phyloP scores from a whole-genome alignment of 768 basidiomycete species.

The Suillus sp. region DNA sequence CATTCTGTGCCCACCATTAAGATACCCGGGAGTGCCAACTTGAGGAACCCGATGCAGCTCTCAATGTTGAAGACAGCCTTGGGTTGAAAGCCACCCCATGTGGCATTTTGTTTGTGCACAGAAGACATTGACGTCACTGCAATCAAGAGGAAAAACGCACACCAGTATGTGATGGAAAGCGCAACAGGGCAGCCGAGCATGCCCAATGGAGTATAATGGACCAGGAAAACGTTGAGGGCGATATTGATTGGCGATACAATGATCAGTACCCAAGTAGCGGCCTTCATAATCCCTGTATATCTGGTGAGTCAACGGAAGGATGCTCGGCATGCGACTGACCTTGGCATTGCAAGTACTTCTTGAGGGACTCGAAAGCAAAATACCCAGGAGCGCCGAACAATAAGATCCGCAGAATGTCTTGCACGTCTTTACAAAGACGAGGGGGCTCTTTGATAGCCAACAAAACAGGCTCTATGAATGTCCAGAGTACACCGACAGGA shows the following conservation, averaged over 20 bases:
- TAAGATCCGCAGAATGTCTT: conserved; percentile 65
- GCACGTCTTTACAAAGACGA: conserved; percentile 59
- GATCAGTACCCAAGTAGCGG: conserved; percentile 64
- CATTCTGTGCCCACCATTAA: conserved; percentile 83
- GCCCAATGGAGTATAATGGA: conserved; percentile 64
- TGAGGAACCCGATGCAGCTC: conserved; percentile 60
- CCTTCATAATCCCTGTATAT: conserved; percentile 68
- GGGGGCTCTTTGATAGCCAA: conserved; percentile 62
- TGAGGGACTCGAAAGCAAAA: conserved; percentile 74
- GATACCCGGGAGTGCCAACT: conserved; percentile 74
- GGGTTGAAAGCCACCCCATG: conserved; percentile 64
- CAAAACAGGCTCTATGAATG: conserved; percentile 62
- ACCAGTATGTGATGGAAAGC: conserved; percentile 69
- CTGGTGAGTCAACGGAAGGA: conserved; percentile 4
- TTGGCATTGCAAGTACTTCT: conserved; percentile 82
- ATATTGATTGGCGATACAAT: conserved; percentile 70
- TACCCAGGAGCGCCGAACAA: conserved; percentile 70
- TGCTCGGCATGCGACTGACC: conserved; percentile 40
- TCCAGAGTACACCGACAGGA: conserved; percentile 66
- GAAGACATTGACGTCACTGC: conserved; percentile 52
- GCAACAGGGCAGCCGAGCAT: conserved; percentile 69
- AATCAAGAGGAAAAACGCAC: conserved; percentile 60
- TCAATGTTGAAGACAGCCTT: conserved; percentile 44
- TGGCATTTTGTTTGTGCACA: conserved; percentile 54
- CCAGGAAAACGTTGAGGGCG: conserved; percentile 56